These are phyloP conservation scores for Eucalyptus sideroxylon DNA, from an alignment of 345 rosid species.

Conservation along the genomic window DNA sequence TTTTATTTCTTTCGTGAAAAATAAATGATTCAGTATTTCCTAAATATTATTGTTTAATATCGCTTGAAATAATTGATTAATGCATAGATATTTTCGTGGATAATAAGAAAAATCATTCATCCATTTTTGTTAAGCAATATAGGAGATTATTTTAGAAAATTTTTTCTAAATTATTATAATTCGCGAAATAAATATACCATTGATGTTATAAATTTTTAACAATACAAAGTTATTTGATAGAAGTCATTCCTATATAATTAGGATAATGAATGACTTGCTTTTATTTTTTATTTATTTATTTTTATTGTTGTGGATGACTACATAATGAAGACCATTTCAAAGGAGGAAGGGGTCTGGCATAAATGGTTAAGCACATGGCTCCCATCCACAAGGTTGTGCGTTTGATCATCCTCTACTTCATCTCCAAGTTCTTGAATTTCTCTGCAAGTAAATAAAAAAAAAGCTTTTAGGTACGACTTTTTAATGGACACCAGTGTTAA, in stretches of 20 bases:
- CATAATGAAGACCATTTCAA: neutral
- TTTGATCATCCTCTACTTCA: neutral
- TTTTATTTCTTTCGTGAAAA: fast-evolving
- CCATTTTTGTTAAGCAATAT: neutral
- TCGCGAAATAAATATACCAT: fast-evolving
- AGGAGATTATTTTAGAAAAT: fast-evolving
- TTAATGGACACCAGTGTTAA: neutral
- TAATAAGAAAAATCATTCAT: neutral
- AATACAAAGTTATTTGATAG: neutral
- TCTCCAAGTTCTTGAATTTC: fast-evolving
- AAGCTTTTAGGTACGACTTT: neutral
- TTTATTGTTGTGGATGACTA: neutral
- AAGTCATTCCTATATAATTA: neutral
- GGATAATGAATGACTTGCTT: neutral
- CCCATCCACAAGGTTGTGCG: neutral
- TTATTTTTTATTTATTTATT: neutral
- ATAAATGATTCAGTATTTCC: fast-evolving
- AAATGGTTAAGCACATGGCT: neutral
- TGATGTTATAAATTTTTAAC: neutral
- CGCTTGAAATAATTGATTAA: neutral
- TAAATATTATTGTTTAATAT: fast-evolving
- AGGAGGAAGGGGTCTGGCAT: neutral
- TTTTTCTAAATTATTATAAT: neutral
- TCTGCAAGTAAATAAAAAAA: neutral
- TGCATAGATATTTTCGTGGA: neutral